Conservation (phyloP, 805 yeast genomes). For the Yarrowia deformans region DNA sequence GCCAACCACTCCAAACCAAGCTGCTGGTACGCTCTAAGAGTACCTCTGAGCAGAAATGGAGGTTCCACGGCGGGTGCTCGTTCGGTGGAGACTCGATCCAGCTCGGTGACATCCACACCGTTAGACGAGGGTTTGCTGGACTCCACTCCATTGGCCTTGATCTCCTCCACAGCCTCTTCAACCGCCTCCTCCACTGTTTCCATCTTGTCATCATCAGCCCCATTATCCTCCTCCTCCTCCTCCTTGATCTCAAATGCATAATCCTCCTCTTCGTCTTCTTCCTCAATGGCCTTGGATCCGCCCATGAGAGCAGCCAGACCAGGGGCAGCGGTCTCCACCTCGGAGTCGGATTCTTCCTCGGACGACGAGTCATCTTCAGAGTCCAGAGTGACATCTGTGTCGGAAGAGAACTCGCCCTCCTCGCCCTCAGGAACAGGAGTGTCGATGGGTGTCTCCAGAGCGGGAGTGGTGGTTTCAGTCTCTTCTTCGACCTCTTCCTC, state of each 20-base stretch:
- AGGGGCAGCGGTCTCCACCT: slow-evolving; percentile 32
- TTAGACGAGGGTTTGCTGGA: neutral
- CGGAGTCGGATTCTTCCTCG: slow-evolving; percentile 37
- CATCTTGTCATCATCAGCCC: neutral
- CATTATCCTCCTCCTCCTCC: slow-evolving; percentile 28
- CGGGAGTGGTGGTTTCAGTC: neutral
- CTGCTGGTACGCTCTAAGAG: slow-evolving; percentile 87
- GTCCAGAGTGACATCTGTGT: slow-evolving; percentile 28
- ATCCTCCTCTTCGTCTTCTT: slow-evolving; percentile 30
- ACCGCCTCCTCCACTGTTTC: neutral
- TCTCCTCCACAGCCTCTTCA: neutral
- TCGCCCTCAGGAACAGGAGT: slow-evolving; percentile 4
- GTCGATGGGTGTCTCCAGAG: slow-evolving; percentile 4
- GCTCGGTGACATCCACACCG: slow-evolving; percentile 18
- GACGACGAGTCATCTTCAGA: slow-evolving; percentile 30
- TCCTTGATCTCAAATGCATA: slow-evolving; percentile 27
- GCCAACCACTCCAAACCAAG: slow-evolving; percentile 98
- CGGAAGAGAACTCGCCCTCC: slow-evolving; percentile 22
- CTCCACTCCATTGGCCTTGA: neutral
- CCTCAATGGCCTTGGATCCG: slow-evolving; percentile 12
- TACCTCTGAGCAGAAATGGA: slow-evolving; percentile 79
- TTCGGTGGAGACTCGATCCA: slow-evolving; percentile 17
- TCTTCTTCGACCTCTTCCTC: slow-evolving; percentile 10
- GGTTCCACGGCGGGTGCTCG: slow-evolving; percentile 44
- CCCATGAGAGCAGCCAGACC: slow-evolving; percentile 33